Evolutionary conservation across 345 rosid genomes (phyloP), one percentile per base, ranked within the genome.

Genomic region (Brassica cretica): DNA sequence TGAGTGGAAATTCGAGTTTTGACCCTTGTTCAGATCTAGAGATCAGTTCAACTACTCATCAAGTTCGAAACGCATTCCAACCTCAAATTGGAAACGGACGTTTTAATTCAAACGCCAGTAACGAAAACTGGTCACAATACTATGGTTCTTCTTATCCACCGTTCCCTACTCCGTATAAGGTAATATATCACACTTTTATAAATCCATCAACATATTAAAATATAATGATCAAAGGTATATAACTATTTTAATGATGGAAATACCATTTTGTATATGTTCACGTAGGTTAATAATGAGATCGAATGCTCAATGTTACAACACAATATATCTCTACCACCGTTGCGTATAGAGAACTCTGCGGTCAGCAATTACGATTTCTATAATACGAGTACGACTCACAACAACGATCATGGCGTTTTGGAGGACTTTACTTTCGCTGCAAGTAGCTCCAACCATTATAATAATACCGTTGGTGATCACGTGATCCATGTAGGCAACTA

Each of bases 301-400:
- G 56, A 49, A 49, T 49, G 56, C 55, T 66, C 80, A 11, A 76
- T 81, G 83, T 81, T 81, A 65, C 80, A 66, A 81, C 73, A 81
- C 69, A 76, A 81, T 66, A 62, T 66, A 10, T 51, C 74, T 6
- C 35, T 87, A 80, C 92, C 97, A 11, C 93, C 93, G 6, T 79
- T 91, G 81, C 89, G 82, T 68, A 86, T 89, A 65, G 92, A 85
- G 65, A 90, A 86, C 76, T 81, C 85, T 76, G 84, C 82, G n/a
- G 25, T 41, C 64, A 82, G 73, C 29, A 70, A 80, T 5, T 86
- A 85, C 25, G 64, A 81, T 66, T 71, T 75, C 76, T 80, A 64
- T 60, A 39, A 69, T 60, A 41, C 67, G 55, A 76, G 70, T 33
- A 71, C 69, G 75, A 66, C 73, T 71, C 87, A 76, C 59, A 76